A percentile compares a stretch with the other conserved stretches of the same genome.
Conservation (phyloP, 257 asterid species). For the Rubia yunnanensis region DNA sequence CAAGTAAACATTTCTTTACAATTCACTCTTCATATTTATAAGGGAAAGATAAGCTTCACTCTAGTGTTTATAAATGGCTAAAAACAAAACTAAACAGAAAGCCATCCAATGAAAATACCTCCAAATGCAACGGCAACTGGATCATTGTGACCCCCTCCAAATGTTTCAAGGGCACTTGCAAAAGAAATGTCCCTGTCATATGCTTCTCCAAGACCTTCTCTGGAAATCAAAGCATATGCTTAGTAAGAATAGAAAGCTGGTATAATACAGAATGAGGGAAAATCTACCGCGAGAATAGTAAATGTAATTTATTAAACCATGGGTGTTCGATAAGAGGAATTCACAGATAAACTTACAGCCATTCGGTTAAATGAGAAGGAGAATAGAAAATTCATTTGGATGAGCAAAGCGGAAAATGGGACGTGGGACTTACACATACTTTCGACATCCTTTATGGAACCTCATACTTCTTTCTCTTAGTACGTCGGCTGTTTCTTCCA, state of each 20-base stretch:
- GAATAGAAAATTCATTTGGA: slow-evolving; percentile 3
- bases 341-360: neutral
- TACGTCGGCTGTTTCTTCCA: slow-evolving; percentile 87
- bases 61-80: neutral
- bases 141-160: slow-evolving; percentile 85
- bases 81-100: neutral
- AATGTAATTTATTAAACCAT: neutral
- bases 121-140: slow-evolving; percentile 77
- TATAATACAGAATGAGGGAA: neutral
- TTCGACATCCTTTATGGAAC: slow-evolving; percentile 89
- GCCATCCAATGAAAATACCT: slow-evolving; percentile 38
- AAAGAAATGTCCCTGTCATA: slow-evolving; percentile 82
- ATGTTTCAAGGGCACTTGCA: slow-evolving; percentile 74
- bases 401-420: slow-evolving; percentile 7
- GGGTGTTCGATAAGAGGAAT: neutral
- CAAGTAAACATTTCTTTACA: neutral
- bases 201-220: slow-evolving; percentile 98
- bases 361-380: slow-evolving; percentile 6
- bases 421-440: slow-evolving; percentile 61
- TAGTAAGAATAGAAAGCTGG: neutral
- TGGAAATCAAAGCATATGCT: slow-evolving; percentile 22
- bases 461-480: slow-evolving; percentile 74
- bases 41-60: neutral
- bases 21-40: neutral
- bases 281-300: neutral